Percentiles rank a stretch among this genome's conserved stretches.
These are phyloP conservation scores for Candida nanaspora DNA, from an alignment of 805 yeast genomes.

Conservation along the genomic window DNA sequence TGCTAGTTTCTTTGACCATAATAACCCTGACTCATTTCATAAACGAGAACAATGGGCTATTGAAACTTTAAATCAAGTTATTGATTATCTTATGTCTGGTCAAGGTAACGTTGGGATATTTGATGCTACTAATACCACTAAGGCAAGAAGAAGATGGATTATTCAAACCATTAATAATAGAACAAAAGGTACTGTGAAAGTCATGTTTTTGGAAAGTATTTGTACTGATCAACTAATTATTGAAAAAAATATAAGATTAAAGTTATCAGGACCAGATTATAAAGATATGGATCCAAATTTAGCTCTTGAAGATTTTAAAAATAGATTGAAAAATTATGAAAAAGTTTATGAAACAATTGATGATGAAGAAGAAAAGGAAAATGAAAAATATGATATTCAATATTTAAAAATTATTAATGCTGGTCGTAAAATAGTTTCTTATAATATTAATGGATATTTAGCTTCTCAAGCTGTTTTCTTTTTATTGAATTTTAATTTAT, in stretches of 20 bases:
- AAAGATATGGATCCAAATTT: conserved; percentile 71
- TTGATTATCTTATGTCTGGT: conserved; percentile 34
- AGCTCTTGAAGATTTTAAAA: conserved; percentile 77
- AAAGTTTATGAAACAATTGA: conserved; percentile 87
- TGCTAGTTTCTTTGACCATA: conserved; percentile 35
- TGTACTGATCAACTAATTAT: conserved; percentile 76
- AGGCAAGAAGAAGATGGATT: conserved; percentile 33
- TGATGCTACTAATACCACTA: conserved; percentile 49
- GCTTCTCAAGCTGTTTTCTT: conserved; percentile 53
- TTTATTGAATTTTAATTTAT: conserved; percentile 33
- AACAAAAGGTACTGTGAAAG: conserved; percentile 27
- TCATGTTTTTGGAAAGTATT: conserved; percentile 60
- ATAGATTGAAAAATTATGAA: conserved; percentile 76
- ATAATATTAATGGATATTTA: conserved; percentile 49
- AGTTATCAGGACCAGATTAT: conserved; percentile 91
- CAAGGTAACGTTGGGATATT: conserved; percentile 48
- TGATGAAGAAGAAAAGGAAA: conserved; percentile 40
- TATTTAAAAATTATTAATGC: conserved; percentile 60
- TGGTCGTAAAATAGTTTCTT: conserved; percentile 48
- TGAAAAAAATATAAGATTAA: conserved; percentile 77
- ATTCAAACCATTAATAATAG: conserved; percentile 28
- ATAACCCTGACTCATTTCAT: conserved; percentile 33
- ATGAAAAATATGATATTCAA: conserved; percentile 41
- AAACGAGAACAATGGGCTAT: conserved; percentile 46
- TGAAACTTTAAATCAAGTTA: conserved; percentile 39